Evolutionary conservation across 2,329 filamentous ascomycete species (phyloP), one percentile per base, ranked within the genome.

Genomic region (Chaetomium sp.): DNA sequence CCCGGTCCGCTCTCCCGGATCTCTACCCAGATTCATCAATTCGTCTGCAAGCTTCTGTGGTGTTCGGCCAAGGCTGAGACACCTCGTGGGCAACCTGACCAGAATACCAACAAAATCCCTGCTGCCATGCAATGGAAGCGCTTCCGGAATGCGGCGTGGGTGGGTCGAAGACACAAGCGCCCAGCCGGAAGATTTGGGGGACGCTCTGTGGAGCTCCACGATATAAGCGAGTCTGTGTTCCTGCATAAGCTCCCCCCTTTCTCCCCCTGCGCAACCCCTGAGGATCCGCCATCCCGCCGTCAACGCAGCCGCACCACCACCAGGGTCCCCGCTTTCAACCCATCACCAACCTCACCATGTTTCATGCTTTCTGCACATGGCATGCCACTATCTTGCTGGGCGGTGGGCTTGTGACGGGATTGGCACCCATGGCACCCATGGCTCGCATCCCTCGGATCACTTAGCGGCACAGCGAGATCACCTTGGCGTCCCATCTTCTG

Each of bases 291-390:
- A 16, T 45, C 19, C 51, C 51, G 47, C 56, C n/a, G 19, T 21
- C 58, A 13, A 57, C 33, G 47, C 56, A 53, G 64, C 59, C 59
- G 66, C 66, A 64, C 63, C 62, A 65, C 63, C 59, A 61, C 31
- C 56, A 62, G 23, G 35, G 7, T 50, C 67, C 65, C 64, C 65
- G 54, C 59, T 63, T 67, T 63, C 57, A 57, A 62, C 67, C 56
- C 67, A 69, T 67, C 59, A 53, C 57, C 60, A 67, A 63, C 65
- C 35, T 68, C 58, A 27, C 57, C 60, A n/a, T 67, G 69, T 70
- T 70, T 70, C 67, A 70, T 58, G 65, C 64, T 64, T 53, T 53
- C 57, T 25, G 49, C 21, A 42, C 57, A 60, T 57, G 62, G 50
- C 54, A 56, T 60, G 60, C 49, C 42, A 57, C 47, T n/a, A 38